Conservation (phyloP, 495 filamentous ascomycete genomes). For the Aspergillus ostianus region DNA sequence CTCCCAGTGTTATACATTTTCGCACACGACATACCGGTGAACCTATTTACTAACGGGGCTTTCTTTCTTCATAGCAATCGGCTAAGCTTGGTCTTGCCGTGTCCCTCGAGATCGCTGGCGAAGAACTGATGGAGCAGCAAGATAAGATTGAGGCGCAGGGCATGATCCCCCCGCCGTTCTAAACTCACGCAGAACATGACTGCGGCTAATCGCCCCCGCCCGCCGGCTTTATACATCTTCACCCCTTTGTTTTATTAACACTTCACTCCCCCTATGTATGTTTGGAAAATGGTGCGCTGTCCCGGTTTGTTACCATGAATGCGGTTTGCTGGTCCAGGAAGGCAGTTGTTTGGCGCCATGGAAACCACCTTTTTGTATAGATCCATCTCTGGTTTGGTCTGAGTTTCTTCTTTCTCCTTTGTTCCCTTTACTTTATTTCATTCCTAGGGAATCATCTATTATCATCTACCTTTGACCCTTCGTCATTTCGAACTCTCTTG, state of each 20-base stretch:
- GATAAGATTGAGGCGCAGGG: conserved; percentile 57
- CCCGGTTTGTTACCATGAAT: conserved; percentile 31
- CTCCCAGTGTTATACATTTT: conserved; percentile 6
- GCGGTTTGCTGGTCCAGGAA: conserved; percentile 35
- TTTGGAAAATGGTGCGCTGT: conserved; percentile 37
- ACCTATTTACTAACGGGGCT: conserved; percentile 16
- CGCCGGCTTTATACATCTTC: conserved; percentile 26
- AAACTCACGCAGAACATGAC: conserved; percentile 24
- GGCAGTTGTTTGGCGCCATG: conserved; percentile 44
- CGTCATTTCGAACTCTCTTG: conserved; percentile 27
- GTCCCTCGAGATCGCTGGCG: conserved; percentile 83
- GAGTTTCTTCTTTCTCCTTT: conserved; percentile 15
- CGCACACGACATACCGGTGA: conserved; percentile 7
- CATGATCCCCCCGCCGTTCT: conserved; percentile 55
- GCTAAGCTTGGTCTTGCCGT: conserved; percentile 94
- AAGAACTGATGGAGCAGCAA: conserved; percentile 91
- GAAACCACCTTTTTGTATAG: conserved; percentile 47
- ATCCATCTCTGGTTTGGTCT: conserved; percentile 36
- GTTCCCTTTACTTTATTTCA: conserved; percentile 20
- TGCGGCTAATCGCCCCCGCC: conserved; percentile 13
- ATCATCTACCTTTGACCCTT: conserved; percentile 30
- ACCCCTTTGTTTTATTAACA: conserved; percentile 49
- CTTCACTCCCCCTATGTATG: conserved; percentile 35
- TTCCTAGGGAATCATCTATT: conserved; percentile 33
- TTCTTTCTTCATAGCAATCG: conserved; percentile 64